These are phyloP conservation scores for Magnusiomyces tetraspermus DNA, from an alignment of 1,139 yeast species.

Conservation along the genomic window DNA sequence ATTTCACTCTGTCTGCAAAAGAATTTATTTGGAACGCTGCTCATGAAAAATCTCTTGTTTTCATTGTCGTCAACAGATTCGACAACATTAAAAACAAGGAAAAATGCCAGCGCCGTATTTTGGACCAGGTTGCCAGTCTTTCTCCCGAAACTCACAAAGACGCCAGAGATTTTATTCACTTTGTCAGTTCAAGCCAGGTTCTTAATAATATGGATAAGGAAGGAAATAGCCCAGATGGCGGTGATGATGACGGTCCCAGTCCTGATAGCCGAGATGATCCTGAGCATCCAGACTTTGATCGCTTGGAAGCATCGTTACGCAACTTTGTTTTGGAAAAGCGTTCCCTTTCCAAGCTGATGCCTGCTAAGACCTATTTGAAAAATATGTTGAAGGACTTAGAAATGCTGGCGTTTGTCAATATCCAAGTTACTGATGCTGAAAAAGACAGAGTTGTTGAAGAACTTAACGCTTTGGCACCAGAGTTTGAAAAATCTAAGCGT, in stretches of 20 bases:
- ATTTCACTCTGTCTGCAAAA: constrained; percentile 85
- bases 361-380: constrained; percentile 75
- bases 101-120: constrained; percentile 63
- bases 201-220: constrained; percentile 33
- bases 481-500: constrained; percentile 45
- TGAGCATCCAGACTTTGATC: constrained; percentile 62
- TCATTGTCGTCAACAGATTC: constrained; percentile 88
- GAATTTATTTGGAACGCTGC: constrained; percentile 90
- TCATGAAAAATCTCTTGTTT: constrained; percentile 81
- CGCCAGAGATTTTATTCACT: constrained; percentile 86
- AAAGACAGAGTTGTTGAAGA: constrained; percentile 34
- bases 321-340: constrained; percentile 84
- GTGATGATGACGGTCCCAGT: constrained; percentile 33
- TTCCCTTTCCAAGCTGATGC: constrained; percentile 77
- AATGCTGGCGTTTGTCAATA: constrained; percentile 52
- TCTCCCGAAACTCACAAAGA: constrained; percentile 90
- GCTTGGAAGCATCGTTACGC: constrained; percentile 73
- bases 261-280: constrained; percentile 17
- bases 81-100: constrained; percentile 75
- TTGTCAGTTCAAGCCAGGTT: constrained; percentile 58
- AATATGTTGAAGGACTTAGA: constrained; percentile 63
- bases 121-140: constrained; percentile 77
- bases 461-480: constrained; percentile 44
- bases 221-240: constrained; percentile 32
- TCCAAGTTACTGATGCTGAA: constrained; percentile 43